Conservation (phyloP, 176 grass and related monocot genomes). For the Eragrostis curvula region DNA sequence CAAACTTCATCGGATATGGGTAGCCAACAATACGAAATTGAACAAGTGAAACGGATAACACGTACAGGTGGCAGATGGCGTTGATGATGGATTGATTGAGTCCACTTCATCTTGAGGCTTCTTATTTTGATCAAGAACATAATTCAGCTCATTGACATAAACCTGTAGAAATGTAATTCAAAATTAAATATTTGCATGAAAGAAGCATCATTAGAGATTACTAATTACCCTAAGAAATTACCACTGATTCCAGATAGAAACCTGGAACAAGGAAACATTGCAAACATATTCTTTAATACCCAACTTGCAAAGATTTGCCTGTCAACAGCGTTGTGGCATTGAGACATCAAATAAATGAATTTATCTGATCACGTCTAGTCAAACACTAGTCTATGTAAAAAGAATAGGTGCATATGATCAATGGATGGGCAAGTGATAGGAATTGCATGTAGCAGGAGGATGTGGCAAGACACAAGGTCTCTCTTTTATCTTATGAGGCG, state of each 20-base stretch:
- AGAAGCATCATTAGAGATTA: background rate
- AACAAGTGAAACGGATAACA: conserved; percentile 1
- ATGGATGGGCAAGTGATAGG: background rate
- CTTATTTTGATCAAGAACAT: conserved; percentile 45
- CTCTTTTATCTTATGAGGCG: too few species aligned
- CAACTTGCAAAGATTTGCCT: too few species aligned
- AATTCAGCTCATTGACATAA: conserved; percentile 54
- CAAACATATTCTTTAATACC: too few species aligned
- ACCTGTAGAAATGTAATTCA: conserved; percentile 35
- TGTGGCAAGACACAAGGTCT: background rate
- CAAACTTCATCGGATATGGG: background rate
- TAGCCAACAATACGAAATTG: background rate
- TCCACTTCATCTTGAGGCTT: background rate
- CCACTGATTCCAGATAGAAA: too few species aligned
- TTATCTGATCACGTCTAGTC: too few species aligned
- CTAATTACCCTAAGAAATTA: too few species aligned
- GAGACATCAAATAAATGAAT: too few species aligned
- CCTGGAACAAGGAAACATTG: too few species aligned
- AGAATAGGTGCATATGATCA: too few species aligned
- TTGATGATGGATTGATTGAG: conserved; percentile 11
- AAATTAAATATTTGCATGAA: background rate
- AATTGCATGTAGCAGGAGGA: background rate
- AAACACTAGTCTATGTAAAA: too few species aligned
- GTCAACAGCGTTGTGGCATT: too few species aligned
- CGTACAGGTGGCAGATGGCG: conserved; percentile 33